These are phyloP conservation scores for Scenedesmus sp. DNA, from an alignment of 163 green algal genomes.

Conservation along the genomic window DNA sequence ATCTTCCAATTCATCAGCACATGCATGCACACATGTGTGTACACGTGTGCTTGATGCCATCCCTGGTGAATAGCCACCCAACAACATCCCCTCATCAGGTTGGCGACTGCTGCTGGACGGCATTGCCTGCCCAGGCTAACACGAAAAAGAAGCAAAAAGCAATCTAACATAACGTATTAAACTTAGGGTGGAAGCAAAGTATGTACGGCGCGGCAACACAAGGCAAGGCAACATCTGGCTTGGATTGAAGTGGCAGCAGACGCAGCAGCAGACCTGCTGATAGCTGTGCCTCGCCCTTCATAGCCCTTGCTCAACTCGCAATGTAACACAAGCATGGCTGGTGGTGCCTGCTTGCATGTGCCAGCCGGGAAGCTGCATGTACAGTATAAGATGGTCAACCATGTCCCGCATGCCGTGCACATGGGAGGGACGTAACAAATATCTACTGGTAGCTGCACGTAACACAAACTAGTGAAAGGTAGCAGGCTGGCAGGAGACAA, in stretches of 20 bases:
- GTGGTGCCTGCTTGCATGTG: background rate
- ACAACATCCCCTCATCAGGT: background rate
- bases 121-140: background rate
- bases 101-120: background rate
- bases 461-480: background rate
- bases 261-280: background rate
- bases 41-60: background rate
- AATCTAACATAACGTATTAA: background rate
- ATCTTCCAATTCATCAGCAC: background rate
- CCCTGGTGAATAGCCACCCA: background rate
- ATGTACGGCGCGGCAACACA: background rate
- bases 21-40: background rate
- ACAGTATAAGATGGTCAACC: background rate
- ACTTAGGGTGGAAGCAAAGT: background rate
- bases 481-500: background rate
- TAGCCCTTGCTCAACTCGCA: conserved; percentile 1
- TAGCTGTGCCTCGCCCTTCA: background rate
- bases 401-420: background rate
- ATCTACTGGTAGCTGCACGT: background rate
- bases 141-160: background rate
- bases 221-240: background rate
- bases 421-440: background rate
- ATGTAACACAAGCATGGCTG: background rate
- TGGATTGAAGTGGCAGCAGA: background rate
- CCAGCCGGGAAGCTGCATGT: background rate